A percentile compares a stretch with the other conserved stretches of the same genome.
These are phyloP conservation scores for Medicago truncatula DNA, from an alignment of 306 rosid species.

Conservation along the genomic window DNA sequence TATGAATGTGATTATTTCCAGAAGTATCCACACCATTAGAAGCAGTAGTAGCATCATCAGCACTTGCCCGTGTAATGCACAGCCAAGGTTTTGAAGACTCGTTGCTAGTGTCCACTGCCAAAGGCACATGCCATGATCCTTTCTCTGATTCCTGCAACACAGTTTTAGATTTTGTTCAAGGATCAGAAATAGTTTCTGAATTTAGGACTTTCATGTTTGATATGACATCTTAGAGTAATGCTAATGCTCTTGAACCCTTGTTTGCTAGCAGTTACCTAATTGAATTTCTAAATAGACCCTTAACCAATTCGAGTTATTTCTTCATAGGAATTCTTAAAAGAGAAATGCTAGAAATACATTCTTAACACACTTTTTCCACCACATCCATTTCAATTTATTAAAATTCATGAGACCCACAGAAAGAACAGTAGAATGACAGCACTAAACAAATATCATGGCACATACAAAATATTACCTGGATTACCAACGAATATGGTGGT, in stretches of 20 bases:
- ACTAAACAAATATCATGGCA: slow-evolving; percentile 16
- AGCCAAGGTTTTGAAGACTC: slow-evolving; percentile 71
- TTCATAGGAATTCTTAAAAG: not conserved
- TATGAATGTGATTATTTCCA: slow-evolving; percentile 39
- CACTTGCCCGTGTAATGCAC: slow-evolving; percentile 66
- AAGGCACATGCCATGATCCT: slow-evolving; percentile 93
- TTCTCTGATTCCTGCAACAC: slow-evolving; percentile 75
- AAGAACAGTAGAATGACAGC: slow-evolving; percentile 7
- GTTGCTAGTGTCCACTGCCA: slow-evolving; percentile 39
- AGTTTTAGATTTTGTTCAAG: slow-evolving; percentile 29
- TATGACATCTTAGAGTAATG: not conserved
- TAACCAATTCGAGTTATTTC: not conserved
- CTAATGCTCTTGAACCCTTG: not conserved
- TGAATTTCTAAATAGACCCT: not conserved
- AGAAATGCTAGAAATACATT: no score
- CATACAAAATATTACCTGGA: slow-evolving; percentile 69
- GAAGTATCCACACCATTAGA: slow-evolving; percentile 34
- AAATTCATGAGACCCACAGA: not conserved
- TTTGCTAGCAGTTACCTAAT: not conserved
- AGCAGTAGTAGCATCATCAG: slow-evolving; percentile 17
- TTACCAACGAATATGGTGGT: slow-evolving; percentile 73
- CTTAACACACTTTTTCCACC: no score
- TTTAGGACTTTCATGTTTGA: slow-evolving; percentile 17
- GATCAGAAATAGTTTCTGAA: slow-evolving; percentile 1
- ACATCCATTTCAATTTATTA: no score